Percentiles rank a stretch among this genome's conserved stretches.
phyloP scores from a whole-genome alignment of 257 asterid genomes.

The Solanum gracilifrons region DNA sequence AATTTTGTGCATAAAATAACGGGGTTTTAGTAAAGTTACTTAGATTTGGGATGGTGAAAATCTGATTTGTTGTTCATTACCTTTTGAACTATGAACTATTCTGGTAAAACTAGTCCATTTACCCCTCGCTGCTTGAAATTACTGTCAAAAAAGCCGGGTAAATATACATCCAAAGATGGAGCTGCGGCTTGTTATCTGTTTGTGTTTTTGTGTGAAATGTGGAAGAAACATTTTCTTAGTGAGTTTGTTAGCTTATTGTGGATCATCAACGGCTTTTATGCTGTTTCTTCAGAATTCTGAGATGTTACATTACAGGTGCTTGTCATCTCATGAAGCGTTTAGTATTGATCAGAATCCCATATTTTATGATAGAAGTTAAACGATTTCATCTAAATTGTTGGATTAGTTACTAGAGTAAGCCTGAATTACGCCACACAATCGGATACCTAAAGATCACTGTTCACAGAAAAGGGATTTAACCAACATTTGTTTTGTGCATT shows the following conservation, averaged over 20 bases:
- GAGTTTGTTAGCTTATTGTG: constrained; percentile 23
- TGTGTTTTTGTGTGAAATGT: constrained; percentile 10
- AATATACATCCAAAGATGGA: constrained; percentile 21
- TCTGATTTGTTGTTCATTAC: constrained; percentile 8
- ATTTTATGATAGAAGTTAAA: not conserved
- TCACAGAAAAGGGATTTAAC: not conserved
- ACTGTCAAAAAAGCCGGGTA: constrained; percentile 29
- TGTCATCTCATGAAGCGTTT: constrained; percentile 18
- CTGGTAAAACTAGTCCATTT: constrained; percentile 3
- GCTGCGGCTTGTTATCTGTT: constrained; percentile 9
- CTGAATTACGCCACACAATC: not conserved
- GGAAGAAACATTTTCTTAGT: constrained; percentile 14
- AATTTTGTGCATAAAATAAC: constrained; percentile 40
- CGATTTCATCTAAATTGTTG: not conserved
- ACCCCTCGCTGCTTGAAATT: constrained; percentile 5
- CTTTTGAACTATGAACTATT: not conserved
- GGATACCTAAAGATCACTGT: not conserved
- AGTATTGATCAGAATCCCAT: not conserved
- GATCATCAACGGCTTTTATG: constrained; percentile 8
- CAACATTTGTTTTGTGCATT: not conserved
- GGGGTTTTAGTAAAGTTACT: constrained; percentile 3
- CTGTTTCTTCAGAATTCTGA: constrained; percentile 25
- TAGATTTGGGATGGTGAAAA: constrained; percentile 3
- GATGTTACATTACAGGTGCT: constrained; percentile 18
- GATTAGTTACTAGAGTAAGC: not conserved